phyloP scores from a whole-genome alignment of 495 filamentous ascomycete species.

The Aspergillus mulundensis region DNA sequence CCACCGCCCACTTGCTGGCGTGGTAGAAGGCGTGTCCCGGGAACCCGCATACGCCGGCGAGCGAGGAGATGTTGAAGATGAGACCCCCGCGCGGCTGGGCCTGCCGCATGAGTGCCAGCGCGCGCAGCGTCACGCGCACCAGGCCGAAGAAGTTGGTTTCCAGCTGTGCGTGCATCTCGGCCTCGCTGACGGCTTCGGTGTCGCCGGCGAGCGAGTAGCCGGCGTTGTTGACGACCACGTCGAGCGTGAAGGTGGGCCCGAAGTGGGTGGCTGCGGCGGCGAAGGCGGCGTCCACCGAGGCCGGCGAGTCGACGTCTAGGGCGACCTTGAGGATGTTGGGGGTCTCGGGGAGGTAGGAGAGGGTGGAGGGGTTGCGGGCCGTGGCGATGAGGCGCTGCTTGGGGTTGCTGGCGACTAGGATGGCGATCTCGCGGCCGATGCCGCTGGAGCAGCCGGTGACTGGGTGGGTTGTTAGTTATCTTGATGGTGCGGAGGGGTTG shows the following conservation, averaged over 20 bases:
- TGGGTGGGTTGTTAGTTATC: background rate
- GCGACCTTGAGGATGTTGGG: background rate
- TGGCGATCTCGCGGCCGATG: slow-evolving; percentile 39
- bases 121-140: background rate
- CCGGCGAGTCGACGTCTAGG: background rate
- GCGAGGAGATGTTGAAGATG: background rate
- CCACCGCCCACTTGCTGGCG: slow-evolving; percentile 48
- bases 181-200: slow-evolving; percentile 32
- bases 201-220: slow-evolving; percentile 44
- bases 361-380: background rate
- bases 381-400: slow-evolving; percentile 24
- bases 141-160: background rate
- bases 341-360: background rate
- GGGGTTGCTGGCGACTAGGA: slow-evolving; percentile 28
- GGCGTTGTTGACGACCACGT: slow-evolving; percentile 55
- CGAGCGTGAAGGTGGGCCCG: slow-evolving; percentile 38
- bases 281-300: slow-evolving; percentile 37
- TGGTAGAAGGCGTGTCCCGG: slow-evolving; percentile 45
- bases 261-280: slow-evolving; percentile 25
- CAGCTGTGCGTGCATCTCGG: background rate
- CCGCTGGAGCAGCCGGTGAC: slow-evolving; percentile 15
- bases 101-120: background rate
- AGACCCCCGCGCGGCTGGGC: background rate
- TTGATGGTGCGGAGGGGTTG: background rate
- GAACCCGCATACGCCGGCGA: slow-evolving; percentile 7